Base-by-base conservation (phyloP, 148 eudicot genomes). In the Persicaria maculosa region DNA sequence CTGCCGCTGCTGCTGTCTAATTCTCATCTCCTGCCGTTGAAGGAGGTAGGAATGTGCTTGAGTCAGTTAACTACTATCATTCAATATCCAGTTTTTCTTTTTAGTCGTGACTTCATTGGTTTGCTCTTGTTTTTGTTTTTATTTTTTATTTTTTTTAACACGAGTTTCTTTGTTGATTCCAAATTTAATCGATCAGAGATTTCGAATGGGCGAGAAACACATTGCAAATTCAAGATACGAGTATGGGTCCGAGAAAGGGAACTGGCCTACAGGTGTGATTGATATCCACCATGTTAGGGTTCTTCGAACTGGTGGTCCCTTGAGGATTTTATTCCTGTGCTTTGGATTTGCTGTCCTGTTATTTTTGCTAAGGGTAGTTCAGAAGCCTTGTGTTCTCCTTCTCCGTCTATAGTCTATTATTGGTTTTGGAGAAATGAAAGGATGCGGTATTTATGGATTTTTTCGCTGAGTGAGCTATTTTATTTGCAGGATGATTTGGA, bases 281-380 rank as follows among this genome's bases (percentile, higher is more conserved):
- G 97, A 91, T 76, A 77, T 82, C 55, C 91, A 91, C 79, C 87
- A 83, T 73, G 67, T 91, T 52, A 71, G 40, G 73, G 72, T 79
- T 44, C 76, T 47, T 70, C 68, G 75, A 20, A 81, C 43, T 16
- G 81, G 72, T 48, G 52, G 47, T 80, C 45, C 47, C 15, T 44
- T 58, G 83, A 50, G 44, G 73, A 20, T 16, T 62, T 59, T 73
- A 55, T 78, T 50, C 65, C 77, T 67, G 69, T 78, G 20, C 53
- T 8, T 68, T 16, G 8, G 59, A 45, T 25, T 74, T 77, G 77
- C 54, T 53, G 8, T 53, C 16, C 16, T 76, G 74, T 68, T 78
- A 47, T 50, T 45, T 55, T 44, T 67, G 46, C 50, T 36, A 54
- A 69, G 80, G 86, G 84, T 70, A 77, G 17, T 65, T 17, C 45